Base-by-base conservation (phyloP, 805 yeast genomes). In the Metschnikowia sp. region DNA sequence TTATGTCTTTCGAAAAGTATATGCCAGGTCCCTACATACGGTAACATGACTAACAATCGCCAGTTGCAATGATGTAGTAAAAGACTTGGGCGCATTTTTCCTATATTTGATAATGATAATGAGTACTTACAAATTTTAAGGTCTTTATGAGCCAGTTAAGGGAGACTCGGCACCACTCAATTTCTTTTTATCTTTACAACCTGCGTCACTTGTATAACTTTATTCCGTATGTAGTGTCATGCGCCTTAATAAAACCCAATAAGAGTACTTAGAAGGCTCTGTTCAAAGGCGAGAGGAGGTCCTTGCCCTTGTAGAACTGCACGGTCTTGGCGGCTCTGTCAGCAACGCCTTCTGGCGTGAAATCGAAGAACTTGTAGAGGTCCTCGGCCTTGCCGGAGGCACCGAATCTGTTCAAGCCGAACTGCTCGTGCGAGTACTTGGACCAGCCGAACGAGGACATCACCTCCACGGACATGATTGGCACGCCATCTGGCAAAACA, bases 401-500 rank as follows among this genome's bases (percentile, higher is more conserved):
- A 81, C 99, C 99, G 68, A 94, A 94, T 76, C 88, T 83, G 82
- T 89, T 83, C 65, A 94, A 78, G 74, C 97, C 97, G 63, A 92
- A 88, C 72, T 90, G 96, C 78, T 87, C 95, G 76, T 94, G 99
- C 50, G 97, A 82, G 78, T 90, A 94, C 73, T 84, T 87, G 62
- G 84, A 77, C 99, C 99, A 94, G 49, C 97, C 97, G 61, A 79
- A 76, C 45, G 96, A 83, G 48, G 96, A 72, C 83, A 89, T 78
- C 44, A 90, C 98, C 82, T 94, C 99, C 56, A 92, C 88, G 48
- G 97, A 88, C 72, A 94, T 56, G 66, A 88, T 83, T 70, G 98
- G 98, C 47, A 87, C 82, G 63, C 94, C 95, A 68, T 91, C 95
- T 67, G 99, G 99, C 72, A 94, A 79, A 53, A 94, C 95, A 48